phyloP scores from a whole-genome alignment of 495 filamentous ascomycete genomes.

The Aspergillus diversus region DNA sequence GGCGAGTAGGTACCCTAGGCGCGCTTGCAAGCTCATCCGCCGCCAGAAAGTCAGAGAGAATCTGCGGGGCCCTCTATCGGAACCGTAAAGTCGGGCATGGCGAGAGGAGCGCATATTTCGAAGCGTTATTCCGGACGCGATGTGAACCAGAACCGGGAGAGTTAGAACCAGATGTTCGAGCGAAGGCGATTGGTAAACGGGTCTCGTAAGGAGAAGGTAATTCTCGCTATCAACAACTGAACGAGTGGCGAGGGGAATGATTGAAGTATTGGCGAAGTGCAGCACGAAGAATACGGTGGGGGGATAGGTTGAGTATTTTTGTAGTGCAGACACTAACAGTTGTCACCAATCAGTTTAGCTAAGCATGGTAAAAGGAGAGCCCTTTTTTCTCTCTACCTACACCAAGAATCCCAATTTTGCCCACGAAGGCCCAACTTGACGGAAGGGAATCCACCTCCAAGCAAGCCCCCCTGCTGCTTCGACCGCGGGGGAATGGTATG shows the following conservation, averaged over 20 bases:
- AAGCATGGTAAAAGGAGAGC: conserved; percentile 4
- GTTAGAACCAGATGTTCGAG: conserved; percentile 52
- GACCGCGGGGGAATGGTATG: conserved; percentile 38
- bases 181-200: conserved; percentile 76
- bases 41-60: conserved; percentile 62
- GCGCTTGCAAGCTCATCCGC: conserved; percentile 62
- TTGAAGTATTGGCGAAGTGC: conserved; percentile 79
- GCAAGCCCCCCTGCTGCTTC: conserved; percentile 3
- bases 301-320: conserved; percentile 86
- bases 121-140: conserved; percentile 71
- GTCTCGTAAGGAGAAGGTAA: conserved; percentile 65
- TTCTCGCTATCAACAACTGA: conserved; percentile 56
- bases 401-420: conserved; percentile 62
- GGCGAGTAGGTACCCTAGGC: conserved; percentile 67
- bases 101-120: conserved; percentile 71
- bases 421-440: conserved; percentile 60
- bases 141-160: conserved; percentile 50
- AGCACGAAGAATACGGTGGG: conserved; percentile 77
- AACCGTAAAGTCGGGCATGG: conserved; percentile 71
- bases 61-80: conserved; percentile 48
- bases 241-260: conserved; percentile 66
- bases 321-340: conserved; percentile 71
- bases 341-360: not conserved
- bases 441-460: conserved; percentile 27
- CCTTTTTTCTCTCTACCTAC: conserved; percentile 44